Percentiles rank a stretch among this genome's conserved stretches.
Conservation (phyloP, 2,329 filamentous ascomycete genomes). For the Exophiala mesophila region DNA sequence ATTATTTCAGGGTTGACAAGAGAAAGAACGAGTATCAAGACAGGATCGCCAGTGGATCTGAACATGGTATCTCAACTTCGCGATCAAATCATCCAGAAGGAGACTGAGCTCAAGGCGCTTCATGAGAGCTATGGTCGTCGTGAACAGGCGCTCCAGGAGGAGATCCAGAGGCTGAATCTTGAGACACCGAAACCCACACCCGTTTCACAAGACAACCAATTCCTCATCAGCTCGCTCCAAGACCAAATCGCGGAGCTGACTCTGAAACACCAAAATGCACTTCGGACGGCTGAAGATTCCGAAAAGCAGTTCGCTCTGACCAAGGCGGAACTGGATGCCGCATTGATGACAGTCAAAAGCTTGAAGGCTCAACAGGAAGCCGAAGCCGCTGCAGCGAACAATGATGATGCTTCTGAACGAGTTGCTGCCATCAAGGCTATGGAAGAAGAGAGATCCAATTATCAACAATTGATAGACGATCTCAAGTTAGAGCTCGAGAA, state of each 20-base stretch:
- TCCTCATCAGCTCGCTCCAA: conserved; percentile 51
- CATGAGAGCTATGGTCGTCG: conserved; percentile 67
- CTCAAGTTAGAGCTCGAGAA: conserved; percentile 73
- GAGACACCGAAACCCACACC: conserved; percentile 40
- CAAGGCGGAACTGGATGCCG: conserved; percentile 68
- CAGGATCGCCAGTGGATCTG: conserved; percentile 77
- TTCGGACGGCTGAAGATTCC: conserved; percentile 66
- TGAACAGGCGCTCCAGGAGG: conserved; percentile 67
- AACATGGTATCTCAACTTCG: conserved; percentile 81
- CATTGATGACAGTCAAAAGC: conserved; percentile 51
- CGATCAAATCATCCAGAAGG: conserved; percentile 81
- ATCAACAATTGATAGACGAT: conserved; percentile 55
- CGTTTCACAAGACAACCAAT: conserved; percentile 45
- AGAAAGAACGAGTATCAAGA: conserved; percentile 84
- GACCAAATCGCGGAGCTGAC: conserved; percentile 71
- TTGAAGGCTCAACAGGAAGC: conserved; percentile 35
- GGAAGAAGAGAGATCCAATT: conserved; percentile 50
- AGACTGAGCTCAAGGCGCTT: conserved; percentile 70
- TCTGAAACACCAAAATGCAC: conserved; percentile 64
- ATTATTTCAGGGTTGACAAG: conserved; percentile 92
- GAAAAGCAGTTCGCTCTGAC: conserved; percentile 69
- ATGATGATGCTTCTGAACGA: conserved; percentile 18
- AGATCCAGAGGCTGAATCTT: conserved; percentile 64
- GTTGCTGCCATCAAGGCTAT: conserved; percentile 42
- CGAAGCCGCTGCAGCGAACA: conserved; percentile 29